Conservation (phyloP, 2,329 filamentous ascomycete genomes). For the Monilinia fructigena region DNA sequence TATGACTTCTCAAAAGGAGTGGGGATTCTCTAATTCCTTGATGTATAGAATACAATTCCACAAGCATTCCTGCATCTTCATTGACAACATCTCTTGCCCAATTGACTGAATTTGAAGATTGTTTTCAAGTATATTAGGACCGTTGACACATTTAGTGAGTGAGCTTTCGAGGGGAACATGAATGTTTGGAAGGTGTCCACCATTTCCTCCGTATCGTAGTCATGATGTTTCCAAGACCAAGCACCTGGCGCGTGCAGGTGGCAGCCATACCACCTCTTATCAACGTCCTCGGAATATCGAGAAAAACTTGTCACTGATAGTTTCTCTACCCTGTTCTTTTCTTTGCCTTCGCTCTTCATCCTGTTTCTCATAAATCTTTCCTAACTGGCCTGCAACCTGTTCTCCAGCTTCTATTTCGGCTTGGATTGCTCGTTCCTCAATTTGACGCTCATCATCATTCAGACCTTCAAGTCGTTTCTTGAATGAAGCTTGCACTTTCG, state of each 20-base stretch:
- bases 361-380: slow-evolving; percentile 56
- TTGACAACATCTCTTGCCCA: neutral
- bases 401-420: slow-evolving; percentile 61
- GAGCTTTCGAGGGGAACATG: neutral
- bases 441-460: slow-evolving; percentile 55
- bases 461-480: slow-evolving; percentile 58
- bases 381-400: slow-evolving; percentile 57
- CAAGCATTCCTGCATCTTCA: neutral
- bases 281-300: slow-evolving; percentile 35
- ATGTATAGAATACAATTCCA: slow-evolving; percentile 1
- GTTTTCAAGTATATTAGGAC: neutral
- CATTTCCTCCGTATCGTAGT: no score
- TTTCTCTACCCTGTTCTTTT: slow-evolving; percentile 53
- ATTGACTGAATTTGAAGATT: neutral
- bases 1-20: neutral
- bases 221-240: neutral
- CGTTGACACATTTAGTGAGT: neutral
- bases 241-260: neutral
- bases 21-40: neutral
- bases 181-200: neutral
- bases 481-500: slow-evolving; percentile 52
- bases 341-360: slow-evolving; percentile 53
- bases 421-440: slow-evolving; percentile 63
- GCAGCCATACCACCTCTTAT: slow-evolving; percentile 14
- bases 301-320: slow-evolving; percentile 44